These are phyloP conservation scores for Globisporangium spinosum DNA, from an alignment of 352 stramenopile species.

Conservation along the genomic window DNA sequence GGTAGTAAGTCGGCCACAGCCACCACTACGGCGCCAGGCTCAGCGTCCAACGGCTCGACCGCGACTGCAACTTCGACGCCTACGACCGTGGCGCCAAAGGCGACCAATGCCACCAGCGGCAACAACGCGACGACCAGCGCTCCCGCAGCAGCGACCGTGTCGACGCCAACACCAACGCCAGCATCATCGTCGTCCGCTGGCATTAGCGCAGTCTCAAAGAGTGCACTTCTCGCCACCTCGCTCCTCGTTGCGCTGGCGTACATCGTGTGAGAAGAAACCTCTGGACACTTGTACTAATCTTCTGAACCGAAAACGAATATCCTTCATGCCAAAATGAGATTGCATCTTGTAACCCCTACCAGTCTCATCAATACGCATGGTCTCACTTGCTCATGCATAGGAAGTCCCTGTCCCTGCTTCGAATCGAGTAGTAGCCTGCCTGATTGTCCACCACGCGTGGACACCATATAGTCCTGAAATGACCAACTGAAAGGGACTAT, in stretches of 20 bases:
- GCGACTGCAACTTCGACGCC: neutral
- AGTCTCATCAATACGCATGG: too few relatives aligned
- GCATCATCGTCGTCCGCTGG: neutral
- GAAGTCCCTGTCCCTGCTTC: too few relatives aligned
- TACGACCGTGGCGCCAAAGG: neutral
- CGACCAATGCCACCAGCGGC: neutral
- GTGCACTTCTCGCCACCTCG: neutral
- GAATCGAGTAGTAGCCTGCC: too few relatives aligned
- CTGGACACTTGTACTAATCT: neutral
- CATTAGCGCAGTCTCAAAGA: neutral
- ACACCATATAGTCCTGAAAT: neutral
- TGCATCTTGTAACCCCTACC: neutral
- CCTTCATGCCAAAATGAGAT: neutral
- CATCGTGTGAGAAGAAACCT: neutral
- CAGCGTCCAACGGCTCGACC: neutral
- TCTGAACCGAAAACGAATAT: neutral
- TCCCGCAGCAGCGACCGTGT: neutral
- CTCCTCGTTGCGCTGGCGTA: neutral
- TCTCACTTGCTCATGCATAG: too few relatives aligned
- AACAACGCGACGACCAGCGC: neutral
- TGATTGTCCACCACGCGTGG: neutral
- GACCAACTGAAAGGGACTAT: constrained; percentile 4
- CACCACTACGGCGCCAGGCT: neutral
- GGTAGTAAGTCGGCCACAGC: neutral
- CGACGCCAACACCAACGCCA: neutral